Conservation (phyloP, 805 yeast species). For the Starmerella kuoi region DNA sequence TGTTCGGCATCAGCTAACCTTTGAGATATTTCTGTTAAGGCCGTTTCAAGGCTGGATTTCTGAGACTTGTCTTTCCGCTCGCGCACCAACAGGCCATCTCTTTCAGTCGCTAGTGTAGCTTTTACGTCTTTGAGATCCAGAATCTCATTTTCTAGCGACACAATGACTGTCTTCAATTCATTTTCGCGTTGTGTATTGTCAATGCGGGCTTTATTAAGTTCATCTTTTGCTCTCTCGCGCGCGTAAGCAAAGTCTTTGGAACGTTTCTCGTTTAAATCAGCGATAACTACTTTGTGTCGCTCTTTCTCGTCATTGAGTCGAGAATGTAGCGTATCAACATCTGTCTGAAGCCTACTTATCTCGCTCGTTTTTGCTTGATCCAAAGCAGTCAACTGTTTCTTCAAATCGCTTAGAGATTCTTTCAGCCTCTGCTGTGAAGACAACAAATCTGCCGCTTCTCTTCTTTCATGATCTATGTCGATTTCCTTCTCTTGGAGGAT, state of each 20-base stretch:
- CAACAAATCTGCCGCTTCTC: neutral
- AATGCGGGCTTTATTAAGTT: neutral
- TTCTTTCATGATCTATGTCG: neutral
- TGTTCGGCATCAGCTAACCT: neutral
- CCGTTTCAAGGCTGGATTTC: neutral
- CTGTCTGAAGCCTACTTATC: neutral
- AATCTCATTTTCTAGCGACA: neutral
- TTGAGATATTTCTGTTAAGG: neutral
- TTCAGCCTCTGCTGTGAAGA: neutral
- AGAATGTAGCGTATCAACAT: neutral
- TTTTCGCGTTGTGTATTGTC: neutral
- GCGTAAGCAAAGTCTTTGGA: neutral
- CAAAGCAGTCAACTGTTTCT: neutral
- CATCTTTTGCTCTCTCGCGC: neutral
- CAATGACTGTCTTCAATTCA: neutral
- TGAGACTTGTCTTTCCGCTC: neutral
- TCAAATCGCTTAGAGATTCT: neutral
- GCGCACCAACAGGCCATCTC: neutral
- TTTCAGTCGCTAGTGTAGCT: neutral
- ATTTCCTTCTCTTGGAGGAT: neutral
- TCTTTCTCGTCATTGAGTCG: neutral
- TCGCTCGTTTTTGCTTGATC: neutral
- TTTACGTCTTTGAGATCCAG: neutral
- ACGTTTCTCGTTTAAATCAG: neutral
- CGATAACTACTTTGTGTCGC: neutral